Conservation (phyloP, 495 filamentous ascomycete species). For the Aspergillus baeticus region DNA sequence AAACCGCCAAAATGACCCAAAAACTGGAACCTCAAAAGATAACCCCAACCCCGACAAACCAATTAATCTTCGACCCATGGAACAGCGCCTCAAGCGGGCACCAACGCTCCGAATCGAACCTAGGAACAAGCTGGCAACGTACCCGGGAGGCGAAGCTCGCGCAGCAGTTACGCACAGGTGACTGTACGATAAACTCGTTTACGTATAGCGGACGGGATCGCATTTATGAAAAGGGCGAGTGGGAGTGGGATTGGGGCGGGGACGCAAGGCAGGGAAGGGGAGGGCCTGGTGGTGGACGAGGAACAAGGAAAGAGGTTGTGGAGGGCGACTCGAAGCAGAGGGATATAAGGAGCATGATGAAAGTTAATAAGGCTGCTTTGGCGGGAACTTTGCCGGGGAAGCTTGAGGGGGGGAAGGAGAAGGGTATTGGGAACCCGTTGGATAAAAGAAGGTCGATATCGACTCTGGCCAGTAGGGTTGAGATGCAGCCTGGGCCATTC, state of each 20-base stretch:
- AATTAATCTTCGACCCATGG: conserved; percentile 72
- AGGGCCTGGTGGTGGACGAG: background rate
- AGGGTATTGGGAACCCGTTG: no score
- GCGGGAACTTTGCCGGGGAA: background rate
- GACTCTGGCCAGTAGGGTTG: background rate
- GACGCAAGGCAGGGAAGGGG: background rate
- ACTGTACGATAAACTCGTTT: conserved; percentile 10
- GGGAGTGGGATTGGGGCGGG: conserved; percentile 11
- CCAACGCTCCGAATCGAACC: conserved; percentile 64
- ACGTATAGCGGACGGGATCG: background rate
- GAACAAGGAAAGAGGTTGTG: conserved; percentile 19
- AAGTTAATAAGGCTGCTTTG: conserved; percentile 14
- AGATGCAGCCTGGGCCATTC: background rate
- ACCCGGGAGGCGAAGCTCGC: conserved; percentile 64
- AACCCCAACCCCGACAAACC: conserved; percentile 25
- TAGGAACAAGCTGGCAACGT: conserved; percentile 66
- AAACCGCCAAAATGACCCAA: background rate
- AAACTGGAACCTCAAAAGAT: background rate
- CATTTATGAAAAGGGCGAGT: conserved; percentile 11
- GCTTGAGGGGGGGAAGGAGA: background rate
- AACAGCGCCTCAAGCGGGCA: conserved; percentile 79
- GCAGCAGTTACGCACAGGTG: conserved; percentile 55
- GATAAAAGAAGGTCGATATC: no score
- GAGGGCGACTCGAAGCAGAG: conserved; percentile 24
- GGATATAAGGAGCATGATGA: conserved; percentile 39